A percentile compares a stretch with the other conserved stretches of the same genome.
phyloP scores from a whole-genome alignment of 1,284 basidiomycete genomes.

The Pisolithus thermaeus region DNA sequence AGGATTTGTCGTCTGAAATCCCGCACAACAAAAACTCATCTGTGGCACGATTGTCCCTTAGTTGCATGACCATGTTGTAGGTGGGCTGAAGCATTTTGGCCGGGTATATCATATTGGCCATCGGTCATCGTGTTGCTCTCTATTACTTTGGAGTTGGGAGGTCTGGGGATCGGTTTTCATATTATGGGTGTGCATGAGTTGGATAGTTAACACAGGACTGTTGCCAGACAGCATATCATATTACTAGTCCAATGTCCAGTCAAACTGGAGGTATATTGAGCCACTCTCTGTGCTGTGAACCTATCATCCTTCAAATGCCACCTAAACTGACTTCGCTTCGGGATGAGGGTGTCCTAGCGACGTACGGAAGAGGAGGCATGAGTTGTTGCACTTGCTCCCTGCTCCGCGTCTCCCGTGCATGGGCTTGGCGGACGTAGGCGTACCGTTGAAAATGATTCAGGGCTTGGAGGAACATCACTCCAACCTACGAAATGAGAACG shows the following conservation, averaged over 20 bases:
- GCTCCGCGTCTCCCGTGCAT: constrained; percentile 47
- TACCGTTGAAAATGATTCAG: constrained; percentile 92
- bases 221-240: background rate
- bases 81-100: too few species aligned
- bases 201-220: background rate
- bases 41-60: too few species aligned
- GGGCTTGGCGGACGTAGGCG: constrained; percentile 72
- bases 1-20: too few species aligned
- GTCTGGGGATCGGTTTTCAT: too few species aligned
- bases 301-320: constrained; percentile 21
- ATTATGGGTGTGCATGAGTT: background rate
- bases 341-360: constrained; percentile 41
- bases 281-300: background rate
- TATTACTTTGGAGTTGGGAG: too few species aligned
- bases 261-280: background rate
- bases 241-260: background rate
- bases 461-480: constrained; percentile 74
- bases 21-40: too few species aligned
- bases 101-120: too few species aligned
- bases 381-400: constrained; percentile 37
- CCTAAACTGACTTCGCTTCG: constrained; percentile 43
- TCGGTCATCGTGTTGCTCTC: too few species aligned
- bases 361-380: constrained; percentile 28
- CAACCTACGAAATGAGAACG: constrained; percentile 51
- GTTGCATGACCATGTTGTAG: too few species aligned